These are phyloP conservation scores for Apophysomyces sp. DNA, from an alignment of 371 early-diverging fungal species.

Conservation along the genomic window DNA sequence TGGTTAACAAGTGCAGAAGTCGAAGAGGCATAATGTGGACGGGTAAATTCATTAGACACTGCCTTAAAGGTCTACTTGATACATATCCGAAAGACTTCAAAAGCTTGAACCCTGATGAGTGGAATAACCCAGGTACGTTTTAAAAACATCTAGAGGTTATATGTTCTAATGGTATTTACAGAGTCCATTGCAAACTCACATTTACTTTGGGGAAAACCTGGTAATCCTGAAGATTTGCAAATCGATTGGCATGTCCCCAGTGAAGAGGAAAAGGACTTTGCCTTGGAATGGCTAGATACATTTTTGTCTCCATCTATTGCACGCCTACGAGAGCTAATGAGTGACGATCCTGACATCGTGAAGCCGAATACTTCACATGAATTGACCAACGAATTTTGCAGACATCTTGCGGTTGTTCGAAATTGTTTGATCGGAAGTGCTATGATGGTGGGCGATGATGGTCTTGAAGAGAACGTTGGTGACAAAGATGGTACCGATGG, in stretches of 20 bases:
- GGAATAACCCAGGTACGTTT: conserved; percentile 56
- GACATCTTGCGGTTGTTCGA: conserved; percentile 55
- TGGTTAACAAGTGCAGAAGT: conserved; percentile 61
- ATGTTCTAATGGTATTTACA: too few relatives aligned
- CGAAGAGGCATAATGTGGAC: conserved; percentile 75
- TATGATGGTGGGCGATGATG: conserved; percentile 56
- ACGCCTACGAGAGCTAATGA: conserved; percentile 51
- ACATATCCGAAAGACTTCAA: conserved; percentile 58
- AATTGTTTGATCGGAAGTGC: conserved; percentile 57
- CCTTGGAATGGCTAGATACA: conserved; percentile 57
- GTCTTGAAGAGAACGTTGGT: conserved; percentile 18
- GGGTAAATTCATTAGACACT: conserved; percentile 53
- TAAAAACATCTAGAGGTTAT: too few relatives aligned
- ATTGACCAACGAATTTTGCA: conserved; percentile 55
- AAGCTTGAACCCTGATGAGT: conserved; percentile 42
- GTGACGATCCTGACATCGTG: conserved; percentile 1
- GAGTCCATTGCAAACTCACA: conserved; percentile 63
- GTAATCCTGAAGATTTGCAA: conserved; percentile 49
- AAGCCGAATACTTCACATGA: conserved; percentile 33
- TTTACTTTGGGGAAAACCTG: conserved; percentile 72
- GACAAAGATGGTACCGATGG: not conserved
- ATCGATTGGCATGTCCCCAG: conserved; percentile 81
- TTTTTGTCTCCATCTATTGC: conserved; percentile 48
- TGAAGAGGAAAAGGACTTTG: conserved; percentile 66
- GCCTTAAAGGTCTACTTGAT: conserved; percentile 44